Evolutionary conservation across 1,139 yeast species (phyloP).

Genomic region (Candida labiduridarum): DNA sequence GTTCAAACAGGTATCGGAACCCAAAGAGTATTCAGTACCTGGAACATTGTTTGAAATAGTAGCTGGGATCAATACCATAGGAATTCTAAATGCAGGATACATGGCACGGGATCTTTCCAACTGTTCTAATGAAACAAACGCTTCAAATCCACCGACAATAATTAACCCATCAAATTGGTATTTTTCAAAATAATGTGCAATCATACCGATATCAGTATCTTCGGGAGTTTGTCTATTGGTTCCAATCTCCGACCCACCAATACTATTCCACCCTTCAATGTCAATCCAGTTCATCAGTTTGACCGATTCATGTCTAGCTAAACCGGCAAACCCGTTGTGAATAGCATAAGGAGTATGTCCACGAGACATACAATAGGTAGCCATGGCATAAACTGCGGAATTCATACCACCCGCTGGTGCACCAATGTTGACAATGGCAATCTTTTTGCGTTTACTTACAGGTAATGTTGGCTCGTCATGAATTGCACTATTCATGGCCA

Average conservation of each 20-base stretch:
- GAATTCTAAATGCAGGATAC: conserved; percentile 76
- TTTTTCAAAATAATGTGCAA: conserved; percentile 77
- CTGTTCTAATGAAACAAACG: conserved; percentile 68
- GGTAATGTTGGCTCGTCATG: conserved; percentile 65
- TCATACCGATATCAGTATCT: conserved; percentile 67
- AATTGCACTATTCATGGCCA: conserved; percentile 60
- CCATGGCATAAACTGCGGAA: conserved; percentile 75
- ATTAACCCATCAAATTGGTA: conserved; percentile 73
- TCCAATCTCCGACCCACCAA: conserved; percentile 84
- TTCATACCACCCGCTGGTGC: conserved; percentile 87
- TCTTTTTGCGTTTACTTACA: conserved; percentile 54
- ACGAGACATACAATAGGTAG: conserved; percentile 70
- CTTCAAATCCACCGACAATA: conserved; percentile 81
- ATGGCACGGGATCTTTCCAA: conserved; percentile 61
- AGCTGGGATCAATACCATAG: conserved; percentile 80
- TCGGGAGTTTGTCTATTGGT: conserved; percentile 75
- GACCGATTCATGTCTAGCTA: conserved; percentile 74
- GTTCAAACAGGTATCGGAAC: conserved; percentile 79
- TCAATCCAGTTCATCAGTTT: conserved; percentile 65
- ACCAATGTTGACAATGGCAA: conserved; percentile 77
- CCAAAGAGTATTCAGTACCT: conserved; percentile 79
- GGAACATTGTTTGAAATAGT: conserved; percentile 85
- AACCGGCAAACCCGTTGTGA: conserved; percentile 75
- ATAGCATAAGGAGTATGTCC: conserved; percentile 78
- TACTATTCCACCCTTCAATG: conserved; percentile 72